Conservation (phyloP, 306 rosid genomes). For the Delonix regia region DNA sequence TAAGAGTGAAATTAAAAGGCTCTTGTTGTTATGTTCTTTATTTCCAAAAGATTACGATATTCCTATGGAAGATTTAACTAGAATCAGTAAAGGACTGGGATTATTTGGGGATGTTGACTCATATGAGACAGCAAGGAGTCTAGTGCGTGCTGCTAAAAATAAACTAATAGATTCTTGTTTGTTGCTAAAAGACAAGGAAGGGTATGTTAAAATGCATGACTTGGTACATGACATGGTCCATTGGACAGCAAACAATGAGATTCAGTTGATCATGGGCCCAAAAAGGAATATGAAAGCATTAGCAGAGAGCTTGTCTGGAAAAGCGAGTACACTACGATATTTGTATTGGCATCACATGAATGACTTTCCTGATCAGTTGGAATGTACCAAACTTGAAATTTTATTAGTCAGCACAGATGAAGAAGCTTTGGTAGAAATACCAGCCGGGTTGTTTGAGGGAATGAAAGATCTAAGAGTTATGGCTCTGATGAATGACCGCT, state of each 20-base stretch:
- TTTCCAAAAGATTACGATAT: conserved; percentile 9
- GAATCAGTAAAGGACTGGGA: not conserved
- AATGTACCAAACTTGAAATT: not conserved
- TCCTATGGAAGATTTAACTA: not conserved
- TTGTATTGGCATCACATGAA: not conserved
- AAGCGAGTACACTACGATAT: not conserved
- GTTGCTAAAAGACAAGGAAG: fast-evolving
- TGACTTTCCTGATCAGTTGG: not conserved
- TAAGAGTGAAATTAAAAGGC: not conserved
- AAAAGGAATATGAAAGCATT: no score
- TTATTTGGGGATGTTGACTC: not conserved
- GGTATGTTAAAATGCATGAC: not conserved
- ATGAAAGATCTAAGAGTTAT: not conserved
- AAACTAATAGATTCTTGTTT: not conserved
- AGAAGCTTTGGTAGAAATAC: not conserved
- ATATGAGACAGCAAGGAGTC: not conserved
- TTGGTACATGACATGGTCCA: not conserved
- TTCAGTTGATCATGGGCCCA: not conserved
- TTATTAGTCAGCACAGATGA: not conserved
- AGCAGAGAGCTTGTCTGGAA: no score
- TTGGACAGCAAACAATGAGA: not conserved
- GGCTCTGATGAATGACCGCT: not conserved
- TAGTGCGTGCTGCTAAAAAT: not conserved
- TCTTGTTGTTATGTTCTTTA: not conserved
- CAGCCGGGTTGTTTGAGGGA: not conserved